Conservation (phyloP, 2,329 filamentous ascomycete species). For the Fusarium sp. region DNA sequence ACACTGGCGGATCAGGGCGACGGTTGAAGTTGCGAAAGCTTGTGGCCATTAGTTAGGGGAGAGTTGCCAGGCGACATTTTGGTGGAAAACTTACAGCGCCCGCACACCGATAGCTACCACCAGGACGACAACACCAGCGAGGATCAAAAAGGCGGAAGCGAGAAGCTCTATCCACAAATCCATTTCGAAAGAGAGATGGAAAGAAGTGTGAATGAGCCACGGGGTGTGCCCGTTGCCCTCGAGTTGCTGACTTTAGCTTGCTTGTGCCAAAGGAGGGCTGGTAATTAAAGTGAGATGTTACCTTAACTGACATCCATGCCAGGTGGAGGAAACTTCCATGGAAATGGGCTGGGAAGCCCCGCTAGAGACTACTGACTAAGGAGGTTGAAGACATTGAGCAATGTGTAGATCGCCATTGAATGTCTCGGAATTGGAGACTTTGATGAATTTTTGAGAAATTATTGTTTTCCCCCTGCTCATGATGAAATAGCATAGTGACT, state of each 20-base stretch:
- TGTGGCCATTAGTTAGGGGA: constrained; percentile 13
- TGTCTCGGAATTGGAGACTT: neutral
- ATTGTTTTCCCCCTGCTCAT: neutral
- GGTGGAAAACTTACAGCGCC: constrained; percentile 62
- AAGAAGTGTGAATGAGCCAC: constrained; percentile 6
- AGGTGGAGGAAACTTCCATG: constrained; percentile 9
- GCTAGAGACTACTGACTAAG: constrained; percentile 9
- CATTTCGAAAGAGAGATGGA: constrained; percentile 46
- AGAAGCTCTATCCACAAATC: constrained; percentile 53
- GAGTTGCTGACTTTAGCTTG: neutral
- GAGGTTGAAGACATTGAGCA: neutral
- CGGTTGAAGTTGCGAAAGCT: constrained; percentile 68
- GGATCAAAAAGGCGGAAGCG: constrained; percentile 65
- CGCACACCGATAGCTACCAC: constrained; percentile 70
- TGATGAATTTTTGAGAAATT: too few species aligned
- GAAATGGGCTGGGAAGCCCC: constrained; percentile 12
- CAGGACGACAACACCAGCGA: constrained; percentile 65
- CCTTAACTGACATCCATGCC: neutral
- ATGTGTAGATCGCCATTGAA: neutral
- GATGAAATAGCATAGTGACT: neutral
- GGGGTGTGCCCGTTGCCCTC: constrained; percentile 8
- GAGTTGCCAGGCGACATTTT: neutral
- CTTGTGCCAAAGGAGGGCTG: neutral
- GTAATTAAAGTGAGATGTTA: constrained; percentile 18
- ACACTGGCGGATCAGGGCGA: constrained; percentile 63